phyloP scores from a whole-genome alignment of 305 asterid genomes.

The Fraxinus albicans region DNA sequence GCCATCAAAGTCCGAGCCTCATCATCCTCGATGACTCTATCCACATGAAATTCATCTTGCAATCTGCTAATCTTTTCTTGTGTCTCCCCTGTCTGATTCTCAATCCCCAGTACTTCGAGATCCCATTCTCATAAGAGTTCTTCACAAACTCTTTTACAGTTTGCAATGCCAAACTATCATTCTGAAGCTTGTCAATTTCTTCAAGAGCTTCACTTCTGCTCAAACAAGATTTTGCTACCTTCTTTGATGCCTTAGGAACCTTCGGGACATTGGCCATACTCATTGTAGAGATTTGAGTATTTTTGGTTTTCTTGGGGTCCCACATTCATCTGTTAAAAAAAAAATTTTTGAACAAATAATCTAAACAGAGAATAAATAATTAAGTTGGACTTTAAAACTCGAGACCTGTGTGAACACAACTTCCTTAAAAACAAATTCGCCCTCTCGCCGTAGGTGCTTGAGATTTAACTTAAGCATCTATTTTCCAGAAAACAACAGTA shows the following conservation, averaged over 20 bases:
- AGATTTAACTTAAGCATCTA: too few species aligned
- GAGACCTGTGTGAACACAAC: too few species aligned
- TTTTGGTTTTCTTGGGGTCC: constrained; percentile 26
- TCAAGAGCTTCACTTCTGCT: constrained; percentile 49
- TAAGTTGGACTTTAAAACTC: too few species aligned
- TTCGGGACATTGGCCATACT: constrained; percentile 41
- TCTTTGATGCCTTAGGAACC: constrained; percentile 64
- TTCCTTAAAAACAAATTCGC: too few species aligned
- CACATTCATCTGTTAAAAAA: constrained; percentile 32
- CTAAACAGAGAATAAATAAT: too few species aligned
- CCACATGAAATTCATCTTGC: constrained; percentile 74
- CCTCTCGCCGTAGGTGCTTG: too few species aligned
- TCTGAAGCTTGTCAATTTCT: constrained; percentile 61
- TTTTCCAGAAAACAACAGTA: too few species aligned
- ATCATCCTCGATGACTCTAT: constrained; percentile 62
- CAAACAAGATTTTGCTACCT: constrained; percentile 43
- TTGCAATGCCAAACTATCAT: constrained; percentile 57
- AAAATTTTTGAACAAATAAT: too few species aligned
- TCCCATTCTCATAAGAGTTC: constrained; percentile 61
- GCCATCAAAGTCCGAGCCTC: constrained; percentile 90
- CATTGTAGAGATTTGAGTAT: constrained; percentile 21
- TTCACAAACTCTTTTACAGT: constrained; percentile 65
- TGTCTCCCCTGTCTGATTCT: constrained; percentile 67
- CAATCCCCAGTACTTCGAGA: constrained; percentile 61
- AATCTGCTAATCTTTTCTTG: constrained; percentile 61